Evolutionary conservation across 805 yeast species (phyloP).

Genomic region (Zygoascus biomembranicola): DNA sequence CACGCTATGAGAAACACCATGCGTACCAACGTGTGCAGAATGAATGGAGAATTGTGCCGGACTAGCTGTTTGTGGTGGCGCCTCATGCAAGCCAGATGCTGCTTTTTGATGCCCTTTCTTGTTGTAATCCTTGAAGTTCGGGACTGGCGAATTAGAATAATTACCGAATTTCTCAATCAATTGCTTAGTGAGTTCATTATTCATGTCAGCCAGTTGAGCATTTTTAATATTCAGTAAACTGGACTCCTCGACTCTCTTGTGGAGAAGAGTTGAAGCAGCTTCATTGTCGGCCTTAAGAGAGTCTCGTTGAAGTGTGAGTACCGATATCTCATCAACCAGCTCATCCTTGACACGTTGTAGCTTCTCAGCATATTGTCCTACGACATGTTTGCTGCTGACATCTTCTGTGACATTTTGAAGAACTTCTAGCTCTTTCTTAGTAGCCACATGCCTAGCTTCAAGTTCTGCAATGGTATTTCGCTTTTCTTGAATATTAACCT

Average conservation of each 20-base stretch:
- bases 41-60: not conserved
- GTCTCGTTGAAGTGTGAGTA: slow-evolving; percentile 24
- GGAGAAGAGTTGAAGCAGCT: slow-evolving; percentile 9
- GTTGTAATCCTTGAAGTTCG: not conserved
- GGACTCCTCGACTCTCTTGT: slow-evolving; percentile 22
- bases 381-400: slow-evolving; percentile 32
- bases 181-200: slow-evolving; percentile 29
- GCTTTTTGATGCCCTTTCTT: not conserved
- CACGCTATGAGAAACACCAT: not conserved
- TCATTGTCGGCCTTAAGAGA: slow-evolving; percentile 21
- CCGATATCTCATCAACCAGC: slow-evolving; percentile 39
- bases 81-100: not conserved
- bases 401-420: slow-evolving; percentile 24
- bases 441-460: slow-evolving; percentile 26
- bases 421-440: slow-evolving; percentile 34
- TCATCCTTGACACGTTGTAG: slow-evolving; percentile 40
- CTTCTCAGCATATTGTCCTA: slow-evolving; percentile 33
- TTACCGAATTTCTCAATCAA: slow-evolving; percentile 27
- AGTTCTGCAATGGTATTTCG: slow-evolving; percentile 30
- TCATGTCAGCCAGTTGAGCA: slow-evolving; percentile 31
- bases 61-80: not conserved
- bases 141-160: not conserved
- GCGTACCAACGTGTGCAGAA: not conserved
- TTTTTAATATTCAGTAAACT: slow-evolving; percentile 26
- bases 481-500: slow-evolving; percentile 20